These are phyloP conservation scores for Colletotrichum sp. DNA, from an alignment of 2,329 filamentous ascomycete genomes.

Conservation along the genomic window DNA sequence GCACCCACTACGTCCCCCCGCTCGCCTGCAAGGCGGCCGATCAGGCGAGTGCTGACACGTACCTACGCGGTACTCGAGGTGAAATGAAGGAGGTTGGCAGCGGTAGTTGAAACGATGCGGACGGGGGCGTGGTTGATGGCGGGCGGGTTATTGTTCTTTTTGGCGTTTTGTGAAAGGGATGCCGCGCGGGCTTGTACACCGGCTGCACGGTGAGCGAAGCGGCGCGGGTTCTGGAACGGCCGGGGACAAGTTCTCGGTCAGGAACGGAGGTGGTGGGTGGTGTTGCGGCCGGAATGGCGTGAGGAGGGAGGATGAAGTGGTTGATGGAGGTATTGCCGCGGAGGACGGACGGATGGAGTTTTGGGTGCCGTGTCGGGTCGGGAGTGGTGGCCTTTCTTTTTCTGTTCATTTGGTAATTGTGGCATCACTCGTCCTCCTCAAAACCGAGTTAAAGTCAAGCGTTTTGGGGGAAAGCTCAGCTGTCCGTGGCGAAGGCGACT, in stretches of 20 bases:
- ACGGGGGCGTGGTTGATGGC: background rate
- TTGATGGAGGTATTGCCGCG: background rate
- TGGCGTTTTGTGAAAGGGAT: background rate
- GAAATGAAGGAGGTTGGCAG: background rate
- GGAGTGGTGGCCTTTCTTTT: background rate
- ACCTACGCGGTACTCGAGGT: background rate
- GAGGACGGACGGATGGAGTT: background rate
- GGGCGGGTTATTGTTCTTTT: background rate
- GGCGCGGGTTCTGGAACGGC: background rate
- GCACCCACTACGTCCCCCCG: background rate
- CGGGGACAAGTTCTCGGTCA: background rate
- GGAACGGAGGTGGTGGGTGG: background rate
- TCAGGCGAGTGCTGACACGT: background rate
- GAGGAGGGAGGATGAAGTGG: background rate
- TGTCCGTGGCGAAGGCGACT: conserved; percentile 72
- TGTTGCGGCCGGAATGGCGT: background rate
- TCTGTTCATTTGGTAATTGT: background rate
- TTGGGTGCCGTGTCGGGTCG: background rate
- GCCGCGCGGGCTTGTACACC: background rate
- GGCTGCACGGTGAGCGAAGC: conserved; percentile 1
- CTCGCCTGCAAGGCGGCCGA: background rate
- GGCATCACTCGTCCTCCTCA: background rate
- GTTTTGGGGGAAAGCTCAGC: background rate
- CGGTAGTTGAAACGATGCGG: background rate
- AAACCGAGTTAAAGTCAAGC: background rate